phyloP scores from a whole-genome alignment of 139 green algal species.

The Closterium sp. region DNA sequence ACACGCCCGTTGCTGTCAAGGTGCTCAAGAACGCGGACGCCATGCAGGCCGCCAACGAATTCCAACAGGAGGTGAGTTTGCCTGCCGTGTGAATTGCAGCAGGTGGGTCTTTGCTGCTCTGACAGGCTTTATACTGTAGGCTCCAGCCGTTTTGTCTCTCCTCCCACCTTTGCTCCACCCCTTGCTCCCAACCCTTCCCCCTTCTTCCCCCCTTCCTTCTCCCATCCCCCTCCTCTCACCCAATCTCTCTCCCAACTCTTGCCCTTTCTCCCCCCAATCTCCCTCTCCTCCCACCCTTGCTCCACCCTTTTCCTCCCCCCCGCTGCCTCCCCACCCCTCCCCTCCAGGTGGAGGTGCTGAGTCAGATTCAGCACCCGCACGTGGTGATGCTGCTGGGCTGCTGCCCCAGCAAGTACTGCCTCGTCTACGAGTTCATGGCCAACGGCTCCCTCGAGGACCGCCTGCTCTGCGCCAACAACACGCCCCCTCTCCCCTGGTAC shows the following conservation, averaged over 20 bases:
- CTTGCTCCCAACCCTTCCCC: too few relatives aligned
- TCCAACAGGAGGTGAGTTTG: constrained; percentile 32
- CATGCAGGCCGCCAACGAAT: constrained; percentile 33
- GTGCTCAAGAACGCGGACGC: constrained; percentile 37
- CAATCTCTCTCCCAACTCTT: too few relatives aligned
- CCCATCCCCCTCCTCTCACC: too few relatives aligned
- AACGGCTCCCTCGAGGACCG: constrained; percentile 57
- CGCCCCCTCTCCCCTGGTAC: constrained; percentile 51
- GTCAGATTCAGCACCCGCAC: constrained; percentile 62
- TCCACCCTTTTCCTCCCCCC: too few relatives aligned
- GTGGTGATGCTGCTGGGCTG: constrained; percentile 65
- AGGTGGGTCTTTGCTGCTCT: too few relatives aligned
- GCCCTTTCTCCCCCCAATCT: too few relatives aligned
- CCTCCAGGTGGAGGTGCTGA: constrained; percentile 55
- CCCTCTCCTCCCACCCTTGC: too few relatives aligned
- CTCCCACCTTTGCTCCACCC: too few relatives aligned
- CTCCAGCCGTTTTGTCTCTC: too few relatives aligned
- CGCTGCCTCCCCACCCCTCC: neutral
- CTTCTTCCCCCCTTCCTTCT: too few relatives aligned
- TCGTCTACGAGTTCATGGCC: constrained; percentile 66
- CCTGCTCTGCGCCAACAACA: constrained; percentile 18
- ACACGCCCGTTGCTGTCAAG: constrained; percentile 41
- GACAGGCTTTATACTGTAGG: too few relatives aligned
- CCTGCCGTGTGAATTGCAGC: too few relatives aligned
- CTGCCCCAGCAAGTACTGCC: constrained; percentile 60